Conservation (phyloP, 2,329 filamentous ascomycete genomes). For the Fusarium nodosum region DNA sequence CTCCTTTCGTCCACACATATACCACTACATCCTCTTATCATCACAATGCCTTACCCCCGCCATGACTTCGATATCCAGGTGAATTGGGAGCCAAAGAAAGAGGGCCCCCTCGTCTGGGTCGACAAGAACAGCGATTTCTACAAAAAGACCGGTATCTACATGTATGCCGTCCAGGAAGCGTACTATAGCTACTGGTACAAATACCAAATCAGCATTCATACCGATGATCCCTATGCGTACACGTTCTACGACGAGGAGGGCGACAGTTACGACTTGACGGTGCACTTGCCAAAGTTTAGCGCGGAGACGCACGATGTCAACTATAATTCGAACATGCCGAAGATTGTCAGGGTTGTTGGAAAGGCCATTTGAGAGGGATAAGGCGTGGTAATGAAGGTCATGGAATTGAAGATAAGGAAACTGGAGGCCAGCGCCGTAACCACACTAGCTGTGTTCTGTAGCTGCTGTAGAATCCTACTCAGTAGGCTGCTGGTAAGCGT, state of each 20-base stretch:
- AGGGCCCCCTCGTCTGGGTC: neutral
- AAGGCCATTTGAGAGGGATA: neutral
- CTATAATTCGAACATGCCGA: neutral
- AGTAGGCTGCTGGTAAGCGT: neutral
- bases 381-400: neutral
- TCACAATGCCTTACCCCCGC: neutral
- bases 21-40: neutral
- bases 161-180: neutral
- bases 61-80: neutral
- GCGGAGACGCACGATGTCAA: neutral
- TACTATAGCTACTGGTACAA: neutral
- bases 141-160: neutral
- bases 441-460: neutral
- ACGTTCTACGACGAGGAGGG: neutral
- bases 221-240: neutral
- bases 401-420: neutral
- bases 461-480: neutral
- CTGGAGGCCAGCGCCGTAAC: too few species aligned
- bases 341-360: neutral
- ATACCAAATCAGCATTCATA: neutral
- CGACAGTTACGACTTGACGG: neutral
- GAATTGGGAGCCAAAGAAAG: neutral
- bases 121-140: neutral
- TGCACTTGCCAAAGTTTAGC: neutral
- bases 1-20: neutral